These are phyloP conservation scores for Daldinia grandis DNA, from an alignment of 495 filamentous ascomycete species.

Conservation along the genomic window DNA sequence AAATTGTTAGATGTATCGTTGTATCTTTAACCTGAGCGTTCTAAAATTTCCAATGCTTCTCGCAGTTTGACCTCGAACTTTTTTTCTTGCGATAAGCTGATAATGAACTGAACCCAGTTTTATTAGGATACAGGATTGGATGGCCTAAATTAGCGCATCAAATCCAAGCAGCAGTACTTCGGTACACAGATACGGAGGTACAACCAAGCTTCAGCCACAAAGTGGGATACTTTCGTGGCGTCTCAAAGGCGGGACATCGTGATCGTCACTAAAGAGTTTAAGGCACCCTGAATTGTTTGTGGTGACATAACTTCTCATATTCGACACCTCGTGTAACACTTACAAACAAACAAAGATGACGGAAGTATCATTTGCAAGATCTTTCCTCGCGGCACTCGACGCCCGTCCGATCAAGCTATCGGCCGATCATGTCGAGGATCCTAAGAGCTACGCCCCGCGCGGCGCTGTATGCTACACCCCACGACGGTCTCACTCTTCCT, in stretches of 20 bases:
- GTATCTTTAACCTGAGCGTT: constrained; percentile 2
- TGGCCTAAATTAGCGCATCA: neutral
- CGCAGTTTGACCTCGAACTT: constrained; percentile 28
- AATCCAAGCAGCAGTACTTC: neutral
- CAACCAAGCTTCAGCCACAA: constrained; percentile 42
- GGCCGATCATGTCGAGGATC: constrained; percentile 85
- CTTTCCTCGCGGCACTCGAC: constrained; percentile 82
- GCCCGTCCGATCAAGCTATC: constrained; percentile 77
- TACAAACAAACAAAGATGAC: constrained; percentile 64
- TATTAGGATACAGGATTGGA: neutral
- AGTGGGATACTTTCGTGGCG: constrained; percentile 41
- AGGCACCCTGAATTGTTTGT: neutral
- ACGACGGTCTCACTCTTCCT: neutral
- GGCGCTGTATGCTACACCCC: constrained; percentile 68
- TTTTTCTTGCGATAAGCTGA: constrained; percentile 46
- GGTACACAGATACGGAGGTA: constrained; percentile 14
- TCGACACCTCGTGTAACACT: neutral
- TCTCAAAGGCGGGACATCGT: constrained; percentile 26
- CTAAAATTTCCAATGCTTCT: constrained; percentile 25
- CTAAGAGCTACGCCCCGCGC: constrained; percentile 72
- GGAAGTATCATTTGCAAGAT: constrained; percentile 84
- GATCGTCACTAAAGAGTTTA: constrained; percentile 26
- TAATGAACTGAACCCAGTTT: constrained; percentile 31
- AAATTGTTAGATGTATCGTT: constrained; percentile 16
- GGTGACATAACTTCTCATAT: constrained; percentile 14